Conservation (phyloP, 495 filamentous ascomycete species). For the Penicillium lagena region DNA sequence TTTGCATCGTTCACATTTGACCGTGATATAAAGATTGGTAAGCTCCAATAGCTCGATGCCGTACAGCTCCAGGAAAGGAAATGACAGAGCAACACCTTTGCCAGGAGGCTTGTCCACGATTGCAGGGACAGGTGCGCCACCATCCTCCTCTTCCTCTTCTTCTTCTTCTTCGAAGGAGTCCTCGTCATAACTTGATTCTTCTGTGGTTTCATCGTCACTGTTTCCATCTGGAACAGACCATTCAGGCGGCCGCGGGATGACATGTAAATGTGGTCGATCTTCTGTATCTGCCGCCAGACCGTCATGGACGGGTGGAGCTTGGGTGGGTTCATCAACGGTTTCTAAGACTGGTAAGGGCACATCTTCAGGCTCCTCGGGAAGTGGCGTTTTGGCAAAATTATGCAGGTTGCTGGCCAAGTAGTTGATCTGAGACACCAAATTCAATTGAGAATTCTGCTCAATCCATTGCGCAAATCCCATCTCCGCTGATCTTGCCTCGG, state of each 20-base stretch:
- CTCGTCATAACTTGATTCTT: constrained; percentile 28
- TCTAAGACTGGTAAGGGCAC: background rate
- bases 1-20: constrained; percentile 85
- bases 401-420: constrained; percentile 71
- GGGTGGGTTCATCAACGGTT: constrained; percentile 3
- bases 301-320: constrained; percentile 1
- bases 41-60: constrained; percentile 78
- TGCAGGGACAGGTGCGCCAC: constrained; percentile 30
- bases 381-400: constrained; percentile 50
- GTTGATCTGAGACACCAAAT: constrained; percentile 70
- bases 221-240: constrained; percentile 51
- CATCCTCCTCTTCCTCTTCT: constrained; percentile 44
- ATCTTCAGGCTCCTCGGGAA: constrained; percentile 18
- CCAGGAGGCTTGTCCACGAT: constrained; percentile 34
- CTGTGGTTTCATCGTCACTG: constrained; percentile 28
- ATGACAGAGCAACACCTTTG: constrained; percentile 70
- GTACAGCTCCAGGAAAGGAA: constrained; percentile 75
- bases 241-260: constrained; percentile 78
- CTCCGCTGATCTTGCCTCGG: constrained; percentile 56
- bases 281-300: constrained; percentile 14
- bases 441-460: constrained; percentile 49
- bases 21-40: constrained; percentile 56
- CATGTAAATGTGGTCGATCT: constrained; percentile 59
- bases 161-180: constrained; percentile 29
- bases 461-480: constrained; percentile 57